Base-by-base conservation (phyloP, 805 yeast species). In the Blastobotrys chiropterorum region DNA sequence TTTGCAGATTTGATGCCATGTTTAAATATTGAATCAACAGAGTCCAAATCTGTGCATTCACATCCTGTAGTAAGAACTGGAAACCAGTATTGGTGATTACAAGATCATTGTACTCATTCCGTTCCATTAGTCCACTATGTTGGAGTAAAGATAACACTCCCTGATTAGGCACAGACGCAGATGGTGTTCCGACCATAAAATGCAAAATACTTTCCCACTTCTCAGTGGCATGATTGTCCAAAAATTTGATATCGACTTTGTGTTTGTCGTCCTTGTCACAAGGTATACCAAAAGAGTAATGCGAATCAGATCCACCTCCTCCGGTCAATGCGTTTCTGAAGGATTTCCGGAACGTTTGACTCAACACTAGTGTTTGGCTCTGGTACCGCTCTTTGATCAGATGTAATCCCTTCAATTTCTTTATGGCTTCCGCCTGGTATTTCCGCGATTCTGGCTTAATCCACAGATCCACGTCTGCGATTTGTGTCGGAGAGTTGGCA, bases 151-250 rank as follows among this genome's bases (percentile, higher is more conserved):
- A 78, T 47, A 94, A 72, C 0, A 92, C 97, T 15, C 92, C 90
- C n/a, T 78, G 76, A 46, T 90, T 83, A 2, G 97, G 96, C 2
- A 79, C 71, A 8, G 79, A 74, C 45, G 83, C 70, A 48, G 87
- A 86, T 3, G 57, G 47, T 0, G 97, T 88, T 1, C 98, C 97
- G 44, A 94, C 99, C 98, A 94, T 92, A 71, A 85, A 94, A 73
- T 94, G 98, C 60, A 94, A 73, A 59, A 94, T 92, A 5, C 88
- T 81, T 65, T 94, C 99, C 99, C 99, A 94, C 64, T 86, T 89
- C 45, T 77, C 79, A 4, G 89, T 78, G 13, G 97, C 95, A 68
- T 89, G 90, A 40, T 74, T 73, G 59, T 88, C 95, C 46, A 92
- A 72, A 60, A 83, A 85, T 38, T 75, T 77, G n/a, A 82, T 68